Percentiles rank a stretch among this genome's conserved stretches.
These are phyloP conservation scores for Cyberlindnera veronae DNA, from an alignment of 805 yeast species.

Conservation along the genomic window DNA sequence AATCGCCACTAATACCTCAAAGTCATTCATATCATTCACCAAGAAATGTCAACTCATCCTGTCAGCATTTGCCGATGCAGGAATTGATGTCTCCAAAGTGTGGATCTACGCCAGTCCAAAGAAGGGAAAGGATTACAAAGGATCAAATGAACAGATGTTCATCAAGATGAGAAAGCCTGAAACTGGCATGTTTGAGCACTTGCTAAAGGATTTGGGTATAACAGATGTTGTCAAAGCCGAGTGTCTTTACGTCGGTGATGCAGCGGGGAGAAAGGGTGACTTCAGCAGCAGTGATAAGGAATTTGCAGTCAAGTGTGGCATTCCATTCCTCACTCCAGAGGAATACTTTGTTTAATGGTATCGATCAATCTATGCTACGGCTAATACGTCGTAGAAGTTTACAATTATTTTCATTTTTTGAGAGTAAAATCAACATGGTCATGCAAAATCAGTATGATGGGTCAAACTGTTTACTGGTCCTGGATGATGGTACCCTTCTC, in stretches of 20 bases:
- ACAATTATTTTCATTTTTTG: conserved; percentile 9
- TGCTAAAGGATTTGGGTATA: conserved; percentile 35
- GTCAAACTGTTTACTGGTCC: conserved; percentile 37
- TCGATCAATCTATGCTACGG: neutral
- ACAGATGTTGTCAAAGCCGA: conserved; percentile 35
- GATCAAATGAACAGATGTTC: conserved; percentile 18
- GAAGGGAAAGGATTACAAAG: conserved; percentile 35
- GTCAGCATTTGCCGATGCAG: conserved; percentile 27
- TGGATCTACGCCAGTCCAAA: conserved; percentile 67
- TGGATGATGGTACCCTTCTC: conserved; percentile 86
- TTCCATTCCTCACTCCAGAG: conserved; percentile 70
- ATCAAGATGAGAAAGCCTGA: conserved; percentile 64
- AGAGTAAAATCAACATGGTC: no score
- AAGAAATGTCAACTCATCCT: conserved; percentile 40
- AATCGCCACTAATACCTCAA: conserved; percentile 36
- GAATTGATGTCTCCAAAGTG: conserved; percentile 23
- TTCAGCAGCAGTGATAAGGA: conserved; percentile 73
- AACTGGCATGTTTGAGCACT: conserved; percentile 69
- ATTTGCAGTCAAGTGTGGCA: conserved; percentile 59
- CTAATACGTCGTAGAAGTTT: conserved; percentile 4
- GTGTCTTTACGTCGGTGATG: conserved; percentile 88
- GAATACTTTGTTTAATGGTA: conserved; percentile 40
- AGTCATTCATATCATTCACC: conserved; percentile 37
- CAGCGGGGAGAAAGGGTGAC: conserved; percentile 81
- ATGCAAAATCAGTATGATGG: neutral